Base-by-base conservation (phyloP, 2,329 filamentous ascomycete species). In the Rasamsonia emersonii region DNA sequence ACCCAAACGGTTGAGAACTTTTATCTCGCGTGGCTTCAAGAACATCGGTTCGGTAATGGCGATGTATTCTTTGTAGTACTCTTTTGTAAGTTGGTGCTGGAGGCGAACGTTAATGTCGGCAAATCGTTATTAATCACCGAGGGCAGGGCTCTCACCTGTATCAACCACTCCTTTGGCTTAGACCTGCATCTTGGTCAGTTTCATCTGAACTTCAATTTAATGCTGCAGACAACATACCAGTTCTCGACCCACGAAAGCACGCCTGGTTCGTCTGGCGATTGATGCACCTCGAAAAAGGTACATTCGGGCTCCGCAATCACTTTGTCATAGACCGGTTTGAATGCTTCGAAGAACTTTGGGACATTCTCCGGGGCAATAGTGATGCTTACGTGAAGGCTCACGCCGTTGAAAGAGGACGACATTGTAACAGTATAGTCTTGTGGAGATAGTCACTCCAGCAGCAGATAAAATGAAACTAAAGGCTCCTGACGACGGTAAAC, bases 221-320 rank as follows among this genome's bases (percentile, higher is more conserved):
- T 16, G 2, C 5, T 8, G 26, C n/a, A 25, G n/a, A n/a, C 8
- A 31, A 16, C 29, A 10, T 38, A 58, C 62, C 62, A 65, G 35
- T 63, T 56, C 38, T 64, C 61, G 14, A 63, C 53, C 57, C 58
- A 65, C 4, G 45, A 51, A 6, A 65, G 35, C 18, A 49, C 51
- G 3, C 60, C 61, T 1, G 59, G 58, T 10, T 60, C 50, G 11
- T 58, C 51, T 1, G 45, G 42, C 35, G 45, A 46, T 36, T 51
- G 51, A 24, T 59, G 64, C 15, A 67, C 44, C 40, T 67, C 56
- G 41, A 68, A 68, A 45, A 62, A 68, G 1, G 54, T 50, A 39
- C 57, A 62, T 33, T 66, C 60, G 2, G 62, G 58, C 44, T 68
- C 65, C 2, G 51, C 55, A 5, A 52, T 44, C 4, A 66, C 57